Evolutionary conservation across 805 yeast genomes (phyloP), one percentile per base, ranked within the genome.

Genomic region (Saccharomycopsis sp.): DNA sequence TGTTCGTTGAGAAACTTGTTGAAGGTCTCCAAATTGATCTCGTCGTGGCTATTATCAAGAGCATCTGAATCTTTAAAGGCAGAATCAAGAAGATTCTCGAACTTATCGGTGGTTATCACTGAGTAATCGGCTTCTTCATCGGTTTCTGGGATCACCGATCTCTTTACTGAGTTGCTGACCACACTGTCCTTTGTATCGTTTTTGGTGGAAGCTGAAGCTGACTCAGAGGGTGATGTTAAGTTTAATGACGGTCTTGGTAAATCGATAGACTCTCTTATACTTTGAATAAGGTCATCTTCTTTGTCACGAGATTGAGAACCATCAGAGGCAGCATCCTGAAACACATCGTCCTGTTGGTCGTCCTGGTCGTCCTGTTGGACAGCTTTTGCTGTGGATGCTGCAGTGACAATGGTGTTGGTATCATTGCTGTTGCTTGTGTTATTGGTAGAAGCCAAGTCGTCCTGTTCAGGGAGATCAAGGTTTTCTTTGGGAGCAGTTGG

Each of bases 1-100:
- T 61, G 63, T 19, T 61, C 63, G 25, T 50, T 53, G 41, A 61
- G 53, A 44, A 61, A 61, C 25, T 56, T 22, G 29, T 53, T 34
- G 35, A 59, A 35, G 19, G 54, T 51, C 9, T 53, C 54, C 12
- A 59, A 20, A 25, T 58, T 44, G 17, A 23, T 8, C 9, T 50
- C 55, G n/a, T 57, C 58, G 14, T 24, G 19, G 3, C 25, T 25
- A 14, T 3, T 17, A 9, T 22, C n/a, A 3, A 42, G 34, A 7
- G 24, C 29, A 7, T 24, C 34, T 5, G 57, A 17, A 34, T 15
- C 24, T 14, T 57, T 47, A 24, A 56, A 55, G 3, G 57, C 60
- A 47, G 56, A 22, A 22, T 55, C 56, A n/a, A 58, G 52, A 1
- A 58, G 17, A 53, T 58, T 51, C 8, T 15, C 61, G 50, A 58